Base-by-base conservation (phyloP, 352 stramenopile species). In the Phytophthora foliorum region DNA sequence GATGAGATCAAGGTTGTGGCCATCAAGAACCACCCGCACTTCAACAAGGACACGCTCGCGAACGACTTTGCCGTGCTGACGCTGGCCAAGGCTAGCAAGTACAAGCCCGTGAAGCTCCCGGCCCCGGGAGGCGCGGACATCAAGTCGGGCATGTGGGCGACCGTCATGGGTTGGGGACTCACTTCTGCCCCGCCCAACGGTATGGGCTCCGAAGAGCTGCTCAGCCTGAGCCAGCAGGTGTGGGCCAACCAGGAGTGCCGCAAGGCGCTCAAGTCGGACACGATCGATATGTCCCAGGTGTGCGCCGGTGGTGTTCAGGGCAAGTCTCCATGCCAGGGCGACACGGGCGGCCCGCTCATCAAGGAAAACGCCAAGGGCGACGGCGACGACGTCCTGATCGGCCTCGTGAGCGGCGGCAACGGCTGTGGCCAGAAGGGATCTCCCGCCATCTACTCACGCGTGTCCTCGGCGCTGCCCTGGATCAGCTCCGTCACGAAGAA, bases 331-430 rank as follows among this genome's bases (percentile, higher is more conserved):
- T 82, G 77, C 63, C 31, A 74, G 44, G 68, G 71, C 16, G 74
- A 84, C 53, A 72, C 41, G 3, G 77, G 77, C 24, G 70, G 77
- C 27, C 76, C 72, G 0, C 49, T 81, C 10, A 57, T 78, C 27
- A 60, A 63, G 27, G 57, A 76, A 42, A 62, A 73, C 27, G 49
- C n/a, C 22, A 52, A 48, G 38, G 59, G 54, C 31, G 50, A 73
- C 53, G 36, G 53, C 42, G 53, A 75, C 67, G 60, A 87, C 78
- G 59, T 75, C 6, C 38, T 89, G 10, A 75, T 90, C 6, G 85
- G 85, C 17, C 21, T 89, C 17, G 66, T 84, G 7, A 77, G 57
- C 46, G 89, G 78, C 51, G 76, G 73, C 14, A 59, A 67, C n/a
- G 78, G 65, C 29, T 90, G 72, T 45, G 77, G 56, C 8, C 32